Evolutionary conservation across 192 early-diverging fungal genomes (phyloP).

Genomic region (Backusella tarrabulga): DNA sequence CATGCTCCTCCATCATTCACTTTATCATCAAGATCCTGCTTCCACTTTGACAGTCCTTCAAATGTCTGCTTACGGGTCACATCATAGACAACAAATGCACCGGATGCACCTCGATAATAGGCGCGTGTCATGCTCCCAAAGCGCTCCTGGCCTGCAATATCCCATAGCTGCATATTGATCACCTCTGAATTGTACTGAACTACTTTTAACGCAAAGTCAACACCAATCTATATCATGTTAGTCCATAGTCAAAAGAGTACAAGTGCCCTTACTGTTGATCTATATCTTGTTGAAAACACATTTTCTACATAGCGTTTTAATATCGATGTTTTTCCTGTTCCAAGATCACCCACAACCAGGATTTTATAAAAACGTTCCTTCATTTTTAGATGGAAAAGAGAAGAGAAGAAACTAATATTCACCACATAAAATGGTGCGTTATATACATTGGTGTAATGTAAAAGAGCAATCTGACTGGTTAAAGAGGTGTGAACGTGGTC

Average conservation of each 20-base stretch:
- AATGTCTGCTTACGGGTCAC: conserved; percentile 32
- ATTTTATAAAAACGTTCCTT: conserved; percentile 56
- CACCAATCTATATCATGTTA: conserved; percentile 46
- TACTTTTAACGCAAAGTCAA: conserved; percentile 58
- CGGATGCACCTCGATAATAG: conserved; percentile 54
- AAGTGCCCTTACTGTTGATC: conserved; percentile 47
- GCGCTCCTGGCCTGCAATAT: conserved; percentile 62
- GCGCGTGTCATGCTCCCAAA: conserved; percentile 57
- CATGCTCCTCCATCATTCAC: conserved; percentile 39
- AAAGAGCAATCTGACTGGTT: background rate
- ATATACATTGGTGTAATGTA: background rate
- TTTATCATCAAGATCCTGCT: conserved; percentile 53
- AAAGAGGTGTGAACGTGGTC: background rate
- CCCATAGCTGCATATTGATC: conserved; percentile 56
- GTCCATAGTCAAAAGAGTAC: background rate
- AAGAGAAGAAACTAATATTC: background rate
- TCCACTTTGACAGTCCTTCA: conserved; percentile 45
- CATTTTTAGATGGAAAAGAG: conserved; percentile 11
- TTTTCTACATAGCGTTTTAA: conserved; percentile 58
- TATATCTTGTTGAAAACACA: conserved; percentile 51
- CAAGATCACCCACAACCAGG: conserved; percentile 57
- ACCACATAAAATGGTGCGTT: background rate
- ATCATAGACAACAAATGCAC: conserved; percentile 56
- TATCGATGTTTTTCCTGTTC: conserved; percentile 57
- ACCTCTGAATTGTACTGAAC: conserved; percentile 51